Base-by-base conservation (phyloP, 192 early-diverging fungal species). In the Coemansia asiatica region DNA sequence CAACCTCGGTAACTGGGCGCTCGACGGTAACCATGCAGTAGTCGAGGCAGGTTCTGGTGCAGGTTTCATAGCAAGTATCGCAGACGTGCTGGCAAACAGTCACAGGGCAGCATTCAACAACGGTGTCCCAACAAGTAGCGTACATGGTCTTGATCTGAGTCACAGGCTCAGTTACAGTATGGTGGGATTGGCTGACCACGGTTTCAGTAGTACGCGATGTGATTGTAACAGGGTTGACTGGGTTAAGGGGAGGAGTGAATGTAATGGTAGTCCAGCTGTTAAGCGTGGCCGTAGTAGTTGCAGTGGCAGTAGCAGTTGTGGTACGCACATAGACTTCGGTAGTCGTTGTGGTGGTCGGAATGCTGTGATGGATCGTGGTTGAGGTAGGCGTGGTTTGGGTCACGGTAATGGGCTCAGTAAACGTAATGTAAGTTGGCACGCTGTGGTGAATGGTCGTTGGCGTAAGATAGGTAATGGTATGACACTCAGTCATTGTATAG, bases 71-170 rank as follows among this genome's bases (percentile, higher is more conserved):
- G 62, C 68, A 74, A 8, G 71, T 79, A 8, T 67, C 72, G 40
- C 61, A 70, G 7, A 74, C 36, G 12, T 46, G 64, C 68, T 74
- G 68, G 68, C 68, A 71, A 16, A 79, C 63, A 16, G 77, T 79
- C 50, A 79, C 56, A 2, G 77, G 77, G 55, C 68, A 71, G 65
- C 77, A 79, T 48, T 79, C 71, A 26, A 79, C 71, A 29, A 79
- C 60, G 8, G 77, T 79, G 40, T 79, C 71, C 46, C 47, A 71
- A 48, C 68, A 68, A 9, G 77, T 79, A 1, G 16, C 61, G 25
- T 68, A 71, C 21, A 23, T 29, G 6, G 67, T 74, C 29, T 54
- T 40, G 1, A 59, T 22, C n/a, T 61, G 51, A 0, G 68, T 71
- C 15, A 63, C 61, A 55, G 53, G 61, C 53, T 68, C 66, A 4